phyloP scores from a whole-genome alignment of 208 protist genomes.

The Plasmodiophora brassicae region DNA sequence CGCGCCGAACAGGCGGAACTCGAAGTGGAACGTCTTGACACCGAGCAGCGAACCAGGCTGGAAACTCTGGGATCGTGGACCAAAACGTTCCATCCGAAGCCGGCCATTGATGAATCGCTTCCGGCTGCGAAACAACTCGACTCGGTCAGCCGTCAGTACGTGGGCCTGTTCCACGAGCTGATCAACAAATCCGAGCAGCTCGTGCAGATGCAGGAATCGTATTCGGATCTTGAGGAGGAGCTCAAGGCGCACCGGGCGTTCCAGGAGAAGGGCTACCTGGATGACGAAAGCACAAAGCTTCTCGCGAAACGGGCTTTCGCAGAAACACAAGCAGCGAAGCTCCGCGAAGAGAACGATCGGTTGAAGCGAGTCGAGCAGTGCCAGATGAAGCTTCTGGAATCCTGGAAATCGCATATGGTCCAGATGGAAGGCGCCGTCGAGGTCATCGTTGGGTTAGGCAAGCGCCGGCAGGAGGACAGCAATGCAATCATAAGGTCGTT shows the following conservation, averaged over 20 bases:
- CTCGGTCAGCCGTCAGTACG: neutral
- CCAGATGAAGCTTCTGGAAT: neutral
- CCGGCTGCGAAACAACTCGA: neutral
- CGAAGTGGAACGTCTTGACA: neutral
- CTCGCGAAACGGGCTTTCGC: conserved; percentile 17
- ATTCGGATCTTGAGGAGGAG: conserved; percentile 14
- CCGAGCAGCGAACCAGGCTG: neutral
- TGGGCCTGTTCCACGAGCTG: conserved; percentile 2
- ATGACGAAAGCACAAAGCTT: neutral
- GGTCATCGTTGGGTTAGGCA: neutral
- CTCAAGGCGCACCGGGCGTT: neutral
- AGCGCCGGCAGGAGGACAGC: neutral
- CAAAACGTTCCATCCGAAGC: neutral
- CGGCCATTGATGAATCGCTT: neutral
- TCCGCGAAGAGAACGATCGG: neutral
- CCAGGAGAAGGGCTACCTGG: neutral
- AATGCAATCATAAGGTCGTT: neutral
- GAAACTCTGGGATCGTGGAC: conserved; percentile 4
- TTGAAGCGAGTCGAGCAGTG: neutral
- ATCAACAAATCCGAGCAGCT: neutral
- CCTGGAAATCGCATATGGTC: neutral
- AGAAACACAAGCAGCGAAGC: neutral
- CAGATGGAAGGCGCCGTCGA: neutral
- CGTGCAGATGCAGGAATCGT: neutral
- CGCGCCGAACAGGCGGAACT: neutral